Percentiles rank a stretch among this genome's conserved stretches.
Conservation (phyloP, 805 yeast genomes). For the Isabelozyma heimii region DNA sequence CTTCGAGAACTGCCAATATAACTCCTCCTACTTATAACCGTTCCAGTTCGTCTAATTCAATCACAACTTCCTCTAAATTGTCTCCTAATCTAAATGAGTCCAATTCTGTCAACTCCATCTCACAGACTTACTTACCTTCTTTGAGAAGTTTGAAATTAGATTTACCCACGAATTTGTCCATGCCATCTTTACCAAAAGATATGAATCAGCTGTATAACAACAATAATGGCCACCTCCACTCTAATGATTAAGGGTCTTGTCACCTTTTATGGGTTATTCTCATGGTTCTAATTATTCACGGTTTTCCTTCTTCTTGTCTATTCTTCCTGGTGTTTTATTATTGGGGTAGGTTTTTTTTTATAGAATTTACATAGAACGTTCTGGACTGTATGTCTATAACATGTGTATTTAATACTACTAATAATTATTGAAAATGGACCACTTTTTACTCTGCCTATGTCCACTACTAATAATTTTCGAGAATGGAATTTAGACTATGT, state of each 20-base stretch:
- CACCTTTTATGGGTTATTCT: too few species aligned
- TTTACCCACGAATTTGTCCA: slow-evolving; percentile 43
- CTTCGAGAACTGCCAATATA: slow-evolving; percentile 12
- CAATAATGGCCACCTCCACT: not conserved
- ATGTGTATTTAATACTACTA: not conserved
- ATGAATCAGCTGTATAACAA: not conserved
- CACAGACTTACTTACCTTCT: slow-evolving; percentile 40
- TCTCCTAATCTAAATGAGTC: not conserved
- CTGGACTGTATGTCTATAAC: not conserved
- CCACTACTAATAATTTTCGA: not conserved
- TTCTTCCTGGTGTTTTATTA: not conserved
- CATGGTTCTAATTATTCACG: not conserved
- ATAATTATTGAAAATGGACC: too few species aligned
- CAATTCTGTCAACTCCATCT: slow-evolving; percentile 2
- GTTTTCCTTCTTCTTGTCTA: not conserved
- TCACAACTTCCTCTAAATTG: not conserved
- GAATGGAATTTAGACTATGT: too few species aligned
- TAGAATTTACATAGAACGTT: not conserved
- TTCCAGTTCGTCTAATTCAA: slow-evolving; percentile 1
- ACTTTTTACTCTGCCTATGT: not conserved
- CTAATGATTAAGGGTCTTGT: not conserved
- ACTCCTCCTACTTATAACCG: slow-evolving; percentile 5
- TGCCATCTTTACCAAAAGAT: slow-evolving; percentile 9
- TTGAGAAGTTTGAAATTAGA: slow-evolving; percentile 49
- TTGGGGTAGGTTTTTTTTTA: not conserved